Base-by-base conservation (phyloP, 1,139 yeast genomes). In the Zygoascus hellenicus region DNA sequence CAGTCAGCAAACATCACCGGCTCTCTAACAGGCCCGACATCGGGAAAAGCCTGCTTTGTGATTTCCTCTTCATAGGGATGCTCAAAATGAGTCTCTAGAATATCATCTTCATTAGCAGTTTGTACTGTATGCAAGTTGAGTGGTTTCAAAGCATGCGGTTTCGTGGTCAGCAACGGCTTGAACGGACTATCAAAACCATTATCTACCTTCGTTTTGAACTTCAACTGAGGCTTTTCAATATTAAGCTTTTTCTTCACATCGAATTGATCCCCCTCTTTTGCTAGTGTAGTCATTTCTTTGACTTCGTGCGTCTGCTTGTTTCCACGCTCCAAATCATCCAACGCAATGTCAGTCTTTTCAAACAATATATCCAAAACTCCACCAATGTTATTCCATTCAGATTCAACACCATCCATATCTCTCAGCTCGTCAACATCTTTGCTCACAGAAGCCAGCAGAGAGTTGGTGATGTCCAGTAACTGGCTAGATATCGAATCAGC, bases 11-110 rank as follows among this genome's bases (percentile, higher is more conserved):
- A 75, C 1, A 76, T 75, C 9, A 77, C 70, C 0, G 87, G 85
- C 2, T 75, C 80, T 0, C 65, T 48, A 14, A 63, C 66, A 13
- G 67, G 56, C 26, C 26, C 26, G 42, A 72, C 57, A 1, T 73
- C 76, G 2, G 95, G 95, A 61, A 87, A 90, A 42, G 80, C 79
- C 51, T 80, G 85, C 34, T 73, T 67, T 57, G 75, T 75, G 37
- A 94, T 92, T 65, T 94, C 98, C 42, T 69, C 65, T 49, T 72
- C 78, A 59, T 94, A 94, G 0, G 99, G 99, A 48, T 94, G 95
- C 9, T 75, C 74, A 60, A 80, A 84, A 62, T 80, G 86, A 3
- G 78, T 71, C 31, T 43, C 49, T 2, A 35, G 26, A 29, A 47
- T 51, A 2, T 51, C 55, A 64, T 75, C 19, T 67, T 70, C 55